These are phyloP conservation scores for Teratosphaeria zuluensis DNA, from an alignment of 2,329 filamentous ascomycete genomes.

Conservation along the genomic window DNA sequence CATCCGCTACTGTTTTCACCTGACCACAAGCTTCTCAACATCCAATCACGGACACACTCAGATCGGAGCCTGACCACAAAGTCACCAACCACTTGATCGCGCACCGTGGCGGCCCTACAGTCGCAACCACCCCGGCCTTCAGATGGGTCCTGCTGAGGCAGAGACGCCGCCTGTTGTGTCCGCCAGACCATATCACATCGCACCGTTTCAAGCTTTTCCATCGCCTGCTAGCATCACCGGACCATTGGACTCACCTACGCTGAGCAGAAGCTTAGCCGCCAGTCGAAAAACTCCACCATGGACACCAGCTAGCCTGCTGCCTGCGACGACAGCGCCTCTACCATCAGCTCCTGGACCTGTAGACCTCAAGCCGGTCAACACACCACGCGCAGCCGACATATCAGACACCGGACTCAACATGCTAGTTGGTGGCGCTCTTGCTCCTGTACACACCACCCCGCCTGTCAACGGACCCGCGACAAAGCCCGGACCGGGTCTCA, in stretches of 20 bases:
- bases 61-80: neutral
- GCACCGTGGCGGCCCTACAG: neutral
- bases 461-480: conserved; percentile 3
- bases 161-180: conserved; percentile 5
- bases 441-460: conserved; percentile 10
- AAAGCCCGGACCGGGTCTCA: conserved; percentile 29
- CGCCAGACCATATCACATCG: neutral
- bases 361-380: conserved; percentile 6
- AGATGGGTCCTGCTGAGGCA: conserved; percentile 12
- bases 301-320: conserved; percentile 4
- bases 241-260: conserved; percentile 8
- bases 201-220: conserved; percentile 5
- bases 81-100: neutral
- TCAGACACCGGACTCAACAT: conserved; percentile 13
- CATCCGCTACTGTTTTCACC: neutral
- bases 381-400: conserved; percentile 11
- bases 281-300: conserved; percentile 2
- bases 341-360: conserved; percentile 1
- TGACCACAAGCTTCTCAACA: neutral
- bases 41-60: neutral
- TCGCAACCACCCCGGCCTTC: neutral
- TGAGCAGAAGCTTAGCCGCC: conserved; percentile 3
- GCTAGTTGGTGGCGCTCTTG: conserved; percentile 20
- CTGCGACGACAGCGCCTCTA: conserved; percentile 3
- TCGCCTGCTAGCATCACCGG: conserved; percentile 9